Base-by-base conservation (phyloP, 2,329 filamentous ascomycete genomes). In the Proliferodiscus dingleyae region DNA sequence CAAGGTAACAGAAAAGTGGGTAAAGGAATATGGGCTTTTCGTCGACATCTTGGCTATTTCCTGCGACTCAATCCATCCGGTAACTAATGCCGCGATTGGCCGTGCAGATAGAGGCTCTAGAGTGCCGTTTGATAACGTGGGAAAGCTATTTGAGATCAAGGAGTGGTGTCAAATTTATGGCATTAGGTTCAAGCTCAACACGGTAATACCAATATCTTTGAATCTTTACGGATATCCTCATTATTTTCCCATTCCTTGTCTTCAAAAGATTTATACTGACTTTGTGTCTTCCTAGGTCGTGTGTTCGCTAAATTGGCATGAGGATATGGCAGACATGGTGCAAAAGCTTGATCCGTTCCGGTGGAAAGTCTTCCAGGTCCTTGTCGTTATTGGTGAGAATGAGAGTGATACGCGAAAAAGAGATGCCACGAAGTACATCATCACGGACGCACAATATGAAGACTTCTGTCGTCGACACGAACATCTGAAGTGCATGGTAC, bases 171-270 rank as follows among this genome's bases (percentile, higher is more conserved):
- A 57, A 3, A 46, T 70, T 45, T 67, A 68, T 19, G 66, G 67
- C 1, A 70, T 78, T 57, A 73, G 69, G 59, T 78, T 80, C 65
- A 79, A 80, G 64, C 57, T 79, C 41, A 80, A 80, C 61, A 78
- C 75, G 0, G 75, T 34, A 10, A 19, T n/a, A n/a, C n/a, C n/a
- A n/a, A n/a, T n/a, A n/a, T n/a, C n/a, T n/a, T n/a, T 10, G 9
- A 33, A 33, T 5, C n/a, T 2, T 11, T 7, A 33, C 30, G 1
- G 2, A 15, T n/a, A 13, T 5, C 28, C 11, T 30, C 10, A 10
- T 30, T 30, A 15, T 30, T 15, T 30, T 15, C n/a, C n/a, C n/a
- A 11, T 11, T 30, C 11, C 28, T n/a, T 15, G 4, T 32, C 3
- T 6, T 2, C 9, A 15, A 15, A 7, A 2, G 10, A 15, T n/a